Evolutionary conservation across 1,284 basidiomycete genomes (phyloP).

Genomic region (Apiotrichum gamsii): DNA sequence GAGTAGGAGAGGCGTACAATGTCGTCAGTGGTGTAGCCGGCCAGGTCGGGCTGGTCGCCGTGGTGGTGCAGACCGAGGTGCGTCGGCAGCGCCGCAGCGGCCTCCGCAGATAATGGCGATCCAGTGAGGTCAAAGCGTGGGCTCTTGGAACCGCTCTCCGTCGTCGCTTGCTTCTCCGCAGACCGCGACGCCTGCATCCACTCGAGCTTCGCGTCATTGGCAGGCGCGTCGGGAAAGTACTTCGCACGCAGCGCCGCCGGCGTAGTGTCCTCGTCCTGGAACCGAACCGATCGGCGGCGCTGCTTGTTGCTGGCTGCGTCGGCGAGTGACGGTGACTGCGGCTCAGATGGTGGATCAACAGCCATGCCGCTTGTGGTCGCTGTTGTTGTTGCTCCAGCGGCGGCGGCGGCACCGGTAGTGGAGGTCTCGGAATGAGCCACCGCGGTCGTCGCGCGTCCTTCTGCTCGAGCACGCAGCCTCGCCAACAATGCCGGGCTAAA

Average conservation of each 20-base stretch:
- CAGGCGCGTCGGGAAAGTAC: constrained; percentile 67
- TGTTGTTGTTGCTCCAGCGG: too few relatives aligned
- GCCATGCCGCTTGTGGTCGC: too few relatives aligned
- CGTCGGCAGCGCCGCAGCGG: constrained; percentile 55
- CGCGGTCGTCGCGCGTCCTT: constrained; percentile 22
- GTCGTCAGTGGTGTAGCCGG: constrained; percentile 84
- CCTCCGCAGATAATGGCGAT: constrained; percentile 54
- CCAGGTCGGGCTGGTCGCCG: constrained; percentile 61
- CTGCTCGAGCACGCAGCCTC: constrained; percentile 54
- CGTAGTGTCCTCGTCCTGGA: constrained; percentile 56
- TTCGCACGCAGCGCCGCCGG: constrained; percentile 63
- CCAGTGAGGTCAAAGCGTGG: constrained; percentile 68
- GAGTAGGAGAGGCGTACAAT: constrained; percentile 76
- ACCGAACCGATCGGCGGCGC: constrained; percentile 4
- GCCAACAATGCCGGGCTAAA: constrained; percentile 62
- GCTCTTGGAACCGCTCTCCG: constrained; percentile 14
- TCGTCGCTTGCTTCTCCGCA: constrained; percentile 26
- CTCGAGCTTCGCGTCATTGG: constrained; percentile 62
- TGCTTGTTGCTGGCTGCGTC: background rate
- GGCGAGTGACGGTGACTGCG: background rate
- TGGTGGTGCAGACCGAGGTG: constrained; percentile 89
- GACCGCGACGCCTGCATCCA: constrained; percentile 56
- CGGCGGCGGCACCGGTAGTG: background rate
- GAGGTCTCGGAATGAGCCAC: too few relatives aligned
- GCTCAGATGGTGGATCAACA: too few relatives aligned